Conservation (phyloP, 139 green algal genomes). For the Chlorella sp. region DNA sequence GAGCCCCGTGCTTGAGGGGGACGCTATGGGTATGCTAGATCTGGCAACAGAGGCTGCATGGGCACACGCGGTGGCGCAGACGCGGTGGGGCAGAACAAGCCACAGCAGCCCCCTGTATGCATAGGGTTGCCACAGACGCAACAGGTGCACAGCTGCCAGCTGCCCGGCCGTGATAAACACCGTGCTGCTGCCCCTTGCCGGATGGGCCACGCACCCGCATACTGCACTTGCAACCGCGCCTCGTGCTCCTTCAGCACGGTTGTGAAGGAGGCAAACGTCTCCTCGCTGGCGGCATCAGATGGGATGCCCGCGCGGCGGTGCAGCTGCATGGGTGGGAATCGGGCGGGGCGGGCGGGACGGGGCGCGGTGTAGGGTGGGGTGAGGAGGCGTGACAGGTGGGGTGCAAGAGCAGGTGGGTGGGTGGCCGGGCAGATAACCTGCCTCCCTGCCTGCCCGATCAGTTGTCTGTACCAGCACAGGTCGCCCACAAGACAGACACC, state of each 20-base stretch:
- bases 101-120: not conserved
- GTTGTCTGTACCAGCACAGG: not conserved
- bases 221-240: constrained; percentile 21
- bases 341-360: not conserved
- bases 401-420: not conserved
- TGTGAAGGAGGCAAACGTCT: constrained; percentile 18
- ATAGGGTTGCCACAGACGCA: not conserved
- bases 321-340: not conserved
- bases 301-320: constrained; percentile 33
- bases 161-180: too few relatives aligned
- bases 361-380: too few relatives aligned
- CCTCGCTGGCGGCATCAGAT: not conserved
- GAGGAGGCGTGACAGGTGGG: not conserved
- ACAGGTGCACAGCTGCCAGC: too few relatives aligned
- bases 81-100: not conserved
- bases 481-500: not conserved
- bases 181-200: not conserved
- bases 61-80: not conserved
- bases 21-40: not conserved
- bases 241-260: constrained; percentile 32
- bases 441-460: not conserved
- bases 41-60: too few relatives aligned
- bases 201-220: not conserved
- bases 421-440: not conserved
- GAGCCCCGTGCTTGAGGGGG: not conserved